These are phyloP conservation scores for Coniosporium apollinis DNA, from an alignment of 495 filamentous ascomycete genomes.

Conservation along the genomic window DNA sequence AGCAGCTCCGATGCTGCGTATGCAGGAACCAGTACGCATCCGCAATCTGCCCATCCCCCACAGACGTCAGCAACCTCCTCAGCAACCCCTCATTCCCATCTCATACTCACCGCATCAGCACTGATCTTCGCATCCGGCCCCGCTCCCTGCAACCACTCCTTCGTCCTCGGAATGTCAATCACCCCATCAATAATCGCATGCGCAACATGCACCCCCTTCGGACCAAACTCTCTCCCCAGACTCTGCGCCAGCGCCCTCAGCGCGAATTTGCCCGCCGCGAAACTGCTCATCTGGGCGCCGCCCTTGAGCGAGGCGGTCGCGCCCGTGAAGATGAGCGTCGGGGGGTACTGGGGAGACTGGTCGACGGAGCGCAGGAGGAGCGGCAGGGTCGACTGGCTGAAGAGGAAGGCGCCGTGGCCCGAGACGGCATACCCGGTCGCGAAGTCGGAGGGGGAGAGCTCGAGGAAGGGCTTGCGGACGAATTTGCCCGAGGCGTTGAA, in stretches of 20 bases:
- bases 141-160: slow-evolving; percentile 38
- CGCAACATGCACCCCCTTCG: slow-evolving; percentile 73
- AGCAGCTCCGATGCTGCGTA: slow-evolving; percentile 62
- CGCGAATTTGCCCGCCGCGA: slow-evolving; percentile 72
- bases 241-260: slow-evolving; percentile 59
- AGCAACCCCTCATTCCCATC: not conserved
- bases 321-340: slow-evolving; percentile 74
- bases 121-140: slow-evolving; percentile 55
- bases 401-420: slow-evolving; percentile 55
- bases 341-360: slow-evolving; percentile 36
- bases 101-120: slow-evolving; percentile 55
- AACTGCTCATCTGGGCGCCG: slow-evolving; percentile 49
- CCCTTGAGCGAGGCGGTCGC: slow-evolving; percentile 70
- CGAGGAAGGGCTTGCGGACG: slow-evolving; percentile 65
- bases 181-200: slow-evolving; percentile 79
- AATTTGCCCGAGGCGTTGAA: slow-evolving; percentile 67
- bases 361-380: slow-evolving; percentile 45
- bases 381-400: slow-evolving; percentile 57
- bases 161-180: slow-evolving; percentile 67
- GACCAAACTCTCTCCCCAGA: slow-evolving; percentile 76
- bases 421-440: slow-evolving; percentile 36
- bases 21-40: slow-evolving; percentile 82
- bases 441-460: slow-evolving; percentile 50
- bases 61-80: slow-evolving; percentile 1
- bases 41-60: slow-evolving; percentile 48